Evolutionary conservation across 1,284 basidiomycete species (phyloP), one percentile per base, ranked within the genome.

Genomic region (Coniferiporia weirii): DNA sequence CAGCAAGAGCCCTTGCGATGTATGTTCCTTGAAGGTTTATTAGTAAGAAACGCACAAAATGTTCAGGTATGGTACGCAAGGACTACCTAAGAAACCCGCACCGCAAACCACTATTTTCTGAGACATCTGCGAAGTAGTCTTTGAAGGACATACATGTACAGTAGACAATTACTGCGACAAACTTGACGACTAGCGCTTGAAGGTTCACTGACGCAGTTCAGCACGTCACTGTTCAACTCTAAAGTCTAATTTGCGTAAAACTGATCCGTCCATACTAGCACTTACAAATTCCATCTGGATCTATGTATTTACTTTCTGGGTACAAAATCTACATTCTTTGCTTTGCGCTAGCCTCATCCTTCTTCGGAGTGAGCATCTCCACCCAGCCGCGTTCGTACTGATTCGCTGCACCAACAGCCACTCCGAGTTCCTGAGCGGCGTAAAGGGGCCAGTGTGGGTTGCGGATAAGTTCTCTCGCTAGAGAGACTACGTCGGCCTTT

Each of bases 351-450:
- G 10, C 35, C 17, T 43, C 13, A 49, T 46, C n/a, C 7, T 50
- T 22, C 12, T 10, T 17, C 19, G 72, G 70, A 38, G 72, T 73
- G 47, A 79, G 63, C 75, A 85, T 75, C 43, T 73, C 61, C 27
- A 69, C 68, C 81, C 81, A 89, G 0, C 78, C 86, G 27, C 85
- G 75, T 66, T 84, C 82, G 65, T 85, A 86, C 66, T 89, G 84
- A 62, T 79, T 80, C 1, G 84, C 83, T n/a, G 80, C 72, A 66
- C 84, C 84, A n/a, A 86, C 75, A 0, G 75, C 76, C 9, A 79
- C 75, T 19, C 80, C 81, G 4, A 89, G 73, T 66, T 79, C 75
- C 54, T 78, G 68, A 0, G 87, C 87, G 20, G 85, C 81, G 2
- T 64, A 64, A 36, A 85, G 63, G 8, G 76, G 69, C 77, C 82